Evolutionary conservation across 306 rosid species (phyloP).

Genomic region (Begonia masoniana): DNA sequence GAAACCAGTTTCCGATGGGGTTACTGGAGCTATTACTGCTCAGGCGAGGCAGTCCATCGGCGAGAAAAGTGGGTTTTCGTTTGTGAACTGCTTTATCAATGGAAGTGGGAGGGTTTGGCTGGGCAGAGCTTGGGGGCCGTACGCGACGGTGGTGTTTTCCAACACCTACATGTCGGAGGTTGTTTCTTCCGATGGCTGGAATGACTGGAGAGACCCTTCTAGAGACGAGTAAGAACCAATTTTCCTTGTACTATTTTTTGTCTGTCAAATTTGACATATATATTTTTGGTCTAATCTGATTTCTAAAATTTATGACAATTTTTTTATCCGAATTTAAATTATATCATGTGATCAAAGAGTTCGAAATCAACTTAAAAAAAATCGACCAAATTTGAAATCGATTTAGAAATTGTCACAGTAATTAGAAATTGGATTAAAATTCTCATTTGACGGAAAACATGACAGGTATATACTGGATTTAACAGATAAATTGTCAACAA

Average conservation of each 20-base stretch:
- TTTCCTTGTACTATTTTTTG: neutral
- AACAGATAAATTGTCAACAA: too few species aligned
- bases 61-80: constrained; percentile 56
- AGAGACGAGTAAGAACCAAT: constrained; percentile 39
- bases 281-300: too few species aligned
- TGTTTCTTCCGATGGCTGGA: constrained; percentile 55
- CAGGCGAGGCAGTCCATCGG: constrained; percentile 38
- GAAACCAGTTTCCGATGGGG: constrained; percentile 15
- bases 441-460: too few species aligned
- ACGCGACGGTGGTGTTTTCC: constrained; percentile 50
- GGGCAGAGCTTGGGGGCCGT: constrained; percentile 77
- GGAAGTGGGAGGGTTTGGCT: constrained; percentile 82
- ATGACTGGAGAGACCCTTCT: constrained; percentile 58
- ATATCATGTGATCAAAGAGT: too few species aligned
- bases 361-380: too few species aligned
- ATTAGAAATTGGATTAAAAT: too few species aligned
- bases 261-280: too few species aligned
- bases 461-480: too few species aligned
- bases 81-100: constrained; percentile 56
- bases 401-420: too few species aligned
- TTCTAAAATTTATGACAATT: too few species aligned
- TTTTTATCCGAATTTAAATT: too few species aligned
- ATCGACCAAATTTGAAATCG: too few species aligned
- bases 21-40: constrained; percentile 68
- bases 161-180: constrained; percentile 52